Evolutionary conservation across 352 stramenopile genomes (phyloP).

Genomic region (Globisporangium radiosum): DNA sequence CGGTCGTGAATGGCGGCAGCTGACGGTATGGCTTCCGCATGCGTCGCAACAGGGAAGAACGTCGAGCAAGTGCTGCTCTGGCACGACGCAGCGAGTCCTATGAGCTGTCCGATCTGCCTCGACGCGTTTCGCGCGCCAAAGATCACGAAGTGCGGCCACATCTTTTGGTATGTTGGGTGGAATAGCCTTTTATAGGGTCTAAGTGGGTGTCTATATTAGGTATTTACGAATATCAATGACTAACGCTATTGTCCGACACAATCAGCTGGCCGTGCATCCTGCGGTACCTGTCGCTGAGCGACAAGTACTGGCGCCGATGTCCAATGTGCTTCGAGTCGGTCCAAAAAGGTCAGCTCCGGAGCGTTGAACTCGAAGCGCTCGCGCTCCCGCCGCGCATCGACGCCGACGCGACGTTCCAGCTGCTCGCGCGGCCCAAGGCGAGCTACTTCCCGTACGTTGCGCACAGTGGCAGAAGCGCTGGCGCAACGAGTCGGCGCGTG

Average conservation of each 20-base stretch:
- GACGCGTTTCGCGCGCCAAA: slow-evolving; percentile 72
- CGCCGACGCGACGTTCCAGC: slow-evolving; percentile 56
- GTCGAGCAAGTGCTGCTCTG: slow-evolving; percentile 79
- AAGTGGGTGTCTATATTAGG: not conserved
- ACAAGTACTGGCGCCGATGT: slow-evolving; percentile 85
- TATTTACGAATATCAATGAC: not conserved
- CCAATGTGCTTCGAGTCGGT: slow-evolving; percentile 86
- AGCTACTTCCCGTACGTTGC: slow-evolving; percentile 64
- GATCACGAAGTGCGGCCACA: slow-evolving; percentile 84
- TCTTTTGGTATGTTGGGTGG: slow-evolving; percentile 53
- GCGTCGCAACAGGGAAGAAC: slow-evolving; percentile 46
- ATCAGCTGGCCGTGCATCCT: slow-evolving; percentile 78
- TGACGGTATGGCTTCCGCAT: no score
- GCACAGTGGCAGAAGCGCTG: not conserved
- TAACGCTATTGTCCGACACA: not conserved
- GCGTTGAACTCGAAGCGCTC: slow-evolving; percentile 55
- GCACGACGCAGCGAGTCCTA: slow-evolving; percentile 49
- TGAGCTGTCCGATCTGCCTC: slow-evolving; percentile 78
- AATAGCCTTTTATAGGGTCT: not conserved
- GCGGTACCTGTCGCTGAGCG: slow-evolving; percentile 72
- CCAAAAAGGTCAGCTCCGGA: slow-evolving; percentile 75
- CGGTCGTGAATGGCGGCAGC: no score
- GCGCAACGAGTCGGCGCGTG: slow-evolving; percentile 15
- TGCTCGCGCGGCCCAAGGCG: slow-evolving; percentile 59
- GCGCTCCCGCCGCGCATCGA: slow-evolving; percentile 52